Percentiles rank a stretch among this genome's conserved stretches.
These are phyloP conservation scores for Clathrospora elynae DNA, from an alignment of 2,329 filamentous ascomycete species.

Conservation along the genomic window DNA sequence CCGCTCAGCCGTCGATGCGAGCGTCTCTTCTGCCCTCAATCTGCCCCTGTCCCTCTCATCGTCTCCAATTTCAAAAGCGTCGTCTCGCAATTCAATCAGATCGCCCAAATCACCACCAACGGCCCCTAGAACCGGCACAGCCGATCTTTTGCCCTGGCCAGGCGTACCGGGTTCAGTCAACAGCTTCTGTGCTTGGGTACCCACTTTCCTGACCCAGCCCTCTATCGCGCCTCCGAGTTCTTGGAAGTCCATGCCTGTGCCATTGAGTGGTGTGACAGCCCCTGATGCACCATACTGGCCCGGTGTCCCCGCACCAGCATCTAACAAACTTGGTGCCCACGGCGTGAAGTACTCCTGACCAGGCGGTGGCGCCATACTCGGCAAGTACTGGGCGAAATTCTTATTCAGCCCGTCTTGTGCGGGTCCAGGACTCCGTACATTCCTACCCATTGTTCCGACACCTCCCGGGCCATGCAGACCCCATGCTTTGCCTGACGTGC, in stretches of 20 bases:
- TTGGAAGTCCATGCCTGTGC: constrained; percentile 63
- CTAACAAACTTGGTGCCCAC: constrained; percentile 46
- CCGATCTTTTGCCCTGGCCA: constrained; percentile 36
- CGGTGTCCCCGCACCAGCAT: constrained; percentile 37
- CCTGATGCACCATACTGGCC: constrained; percentile 38
- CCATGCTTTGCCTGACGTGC: constrained; percentile 53
- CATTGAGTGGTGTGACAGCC: constrained; percentile 35
- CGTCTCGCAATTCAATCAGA: constrained; percentile 71
- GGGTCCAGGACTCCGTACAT: constrained; percentile 76
- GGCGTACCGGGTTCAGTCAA: constrained; percentile 42
- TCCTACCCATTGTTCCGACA: constrained; percentile 78
- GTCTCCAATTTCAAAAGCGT: constrained; percentile 56
- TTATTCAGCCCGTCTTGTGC: constrained; percentile 83
- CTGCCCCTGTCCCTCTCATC: constrained; percentile 40
- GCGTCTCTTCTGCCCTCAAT: constrained; percentile 20
- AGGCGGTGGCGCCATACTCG: constrained; percentile 67
- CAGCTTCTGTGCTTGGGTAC: constrained; percentile 60
- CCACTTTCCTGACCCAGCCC: constrained; percentile 85
- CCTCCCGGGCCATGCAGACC: constrained; percentile 80
- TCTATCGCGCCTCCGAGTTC: constrained; percentile 87
- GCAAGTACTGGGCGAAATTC: constrained; percentile 82
- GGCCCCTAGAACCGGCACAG: constrained; percentile 47
- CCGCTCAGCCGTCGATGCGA: constrained; percentile 23
- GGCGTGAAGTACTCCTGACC: constrained; percentile 61
- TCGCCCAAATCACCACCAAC: constrained; percentile 61